phyloP scores from a whole-genome alignment of 2,329 filamentous ascomycete genomes.

The Zymoseptoria pseudotritici region DNA sequence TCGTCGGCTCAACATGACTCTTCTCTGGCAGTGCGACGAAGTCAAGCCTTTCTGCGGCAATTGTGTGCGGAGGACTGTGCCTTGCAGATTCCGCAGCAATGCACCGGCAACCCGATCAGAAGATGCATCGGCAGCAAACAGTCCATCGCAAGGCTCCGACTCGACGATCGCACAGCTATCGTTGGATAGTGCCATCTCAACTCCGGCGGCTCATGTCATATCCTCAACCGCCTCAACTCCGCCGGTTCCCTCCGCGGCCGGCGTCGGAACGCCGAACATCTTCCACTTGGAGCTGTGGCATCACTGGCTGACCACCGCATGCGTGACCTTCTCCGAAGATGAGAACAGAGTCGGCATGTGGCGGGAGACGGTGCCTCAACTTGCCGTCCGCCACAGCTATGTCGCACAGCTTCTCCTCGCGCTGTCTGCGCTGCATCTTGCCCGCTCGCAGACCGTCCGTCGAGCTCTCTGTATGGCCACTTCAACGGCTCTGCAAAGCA shows the following conservation, averaged over 20 bases:
- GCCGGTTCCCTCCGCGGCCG: background rate
- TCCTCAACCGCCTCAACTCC: background rate
- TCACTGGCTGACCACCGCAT: slow-evolving; percentile 11
- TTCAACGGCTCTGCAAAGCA: slow-evolving; percentile 8
- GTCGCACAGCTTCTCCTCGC: slow-evolving; percentile 15
- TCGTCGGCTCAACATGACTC: background rate
- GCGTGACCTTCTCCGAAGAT: slow-evolving; percentile 8
- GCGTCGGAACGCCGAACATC: slow-evolving; percentile 4
- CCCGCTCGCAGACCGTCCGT: slow-evolving; percentile 3
- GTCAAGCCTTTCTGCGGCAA: slow-evolving; percentile 14
- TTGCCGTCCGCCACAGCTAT: slow-evolving; percentile 11
- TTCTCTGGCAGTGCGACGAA: slow-evolving; percentile 16
- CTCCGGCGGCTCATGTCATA: background rate
- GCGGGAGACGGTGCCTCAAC: slow-evolving; percentile 8
- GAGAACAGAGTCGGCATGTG: background rate
- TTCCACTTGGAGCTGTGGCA: slow-evolving; percentile 17
- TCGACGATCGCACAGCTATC: background rate
- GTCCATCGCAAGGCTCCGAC: background rate
- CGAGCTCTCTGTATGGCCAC: slow-evolving; percentile 1
- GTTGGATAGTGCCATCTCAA: background rate
- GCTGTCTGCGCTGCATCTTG: slow-evolving; percentile 17
- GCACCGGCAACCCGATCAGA: background rate
- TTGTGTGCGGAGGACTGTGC: slow-evolving; percentile 11
- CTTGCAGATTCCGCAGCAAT: slow-evolving; percentile 8
- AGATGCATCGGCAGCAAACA: background rate